phyloP scores from a whole-genome alignment of 176 grass and related monocot genomes.

The Hsuehochloa calcarea region DNA sequence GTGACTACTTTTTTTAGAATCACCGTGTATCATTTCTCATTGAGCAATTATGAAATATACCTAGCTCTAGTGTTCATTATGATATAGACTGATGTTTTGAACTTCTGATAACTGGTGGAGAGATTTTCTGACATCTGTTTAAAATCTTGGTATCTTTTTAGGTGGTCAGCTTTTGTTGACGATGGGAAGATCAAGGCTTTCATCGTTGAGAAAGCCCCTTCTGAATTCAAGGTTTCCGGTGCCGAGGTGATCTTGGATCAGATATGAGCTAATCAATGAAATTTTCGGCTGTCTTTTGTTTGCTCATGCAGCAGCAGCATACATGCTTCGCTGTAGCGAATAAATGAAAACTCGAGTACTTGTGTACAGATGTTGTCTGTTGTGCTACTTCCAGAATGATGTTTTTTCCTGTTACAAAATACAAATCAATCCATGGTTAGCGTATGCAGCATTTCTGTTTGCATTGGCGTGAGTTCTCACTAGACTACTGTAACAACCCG shows the following conservation, averaged over 20 bases:
- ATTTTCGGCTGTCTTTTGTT: background rate
- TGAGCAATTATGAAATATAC: background rate
- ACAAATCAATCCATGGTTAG: background rate
- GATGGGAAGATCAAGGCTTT: slow-evolving; percentile 82
- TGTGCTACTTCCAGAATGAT: background rate
- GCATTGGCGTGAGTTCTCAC: background rate
- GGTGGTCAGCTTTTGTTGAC: slow-evolving; percentile 92
- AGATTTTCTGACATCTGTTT: background rate
- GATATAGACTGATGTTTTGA: background rate
- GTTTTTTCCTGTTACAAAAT: background rate
- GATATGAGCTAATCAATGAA: slow-evolving; percentile 46
- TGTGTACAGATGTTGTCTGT: background rate
- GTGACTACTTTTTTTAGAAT: background rate
- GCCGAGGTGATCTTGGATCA: slow-evolving; percentile 86
- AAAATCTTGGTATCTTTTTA: slow-evolving; percentile 25
- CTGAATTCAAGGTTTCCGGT: slow-evolving; percentile 79
- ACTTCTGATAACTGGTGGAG: background rate
- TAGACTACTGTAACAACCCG: no score
- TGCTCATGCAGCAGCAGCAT: background rate
- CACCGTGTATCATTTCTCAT: background rate
- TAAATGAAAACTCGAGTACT: background rate
- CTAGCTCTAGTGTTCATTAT: background rate
- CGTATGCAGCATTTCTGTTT: background rate
- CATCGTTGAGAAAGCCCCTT: slow-evolving; percentile 87
- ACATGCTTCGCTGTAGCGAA: background rate